Evolutionary conservation across 192 early-diverging fungal genomes (phyloP).

Genomic region (Mortierella alpina): DNA sequence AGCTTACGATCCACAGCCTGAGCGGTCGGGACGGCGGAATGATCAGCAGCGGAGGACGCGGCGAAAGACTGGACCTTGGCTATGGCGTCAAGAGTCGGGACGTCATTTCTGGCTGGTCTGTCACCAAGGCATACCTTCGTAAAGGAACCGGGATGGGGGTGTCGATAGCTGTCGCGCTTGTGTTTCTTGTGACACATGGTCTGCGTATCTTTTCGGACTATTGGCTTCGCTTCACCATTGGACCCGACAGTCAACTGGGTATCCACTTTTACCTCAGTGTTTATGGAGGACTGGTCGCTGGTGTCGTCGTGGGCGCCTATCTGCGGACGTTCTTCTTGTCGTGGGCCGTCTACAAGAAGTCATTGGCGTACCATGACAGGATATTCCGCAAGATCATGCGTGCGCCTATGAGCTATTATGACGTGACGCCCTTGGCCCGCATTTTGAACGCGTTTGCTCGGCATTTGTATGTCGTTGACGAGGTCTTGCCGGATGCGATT

Average conservation of each 20-base stretch:
- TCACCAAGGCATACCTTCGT: constrained; percentile 51
- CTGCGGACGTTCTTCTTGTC: constrained; percentile 66
- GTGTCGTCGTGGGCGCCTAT: constrained; percentile 65
- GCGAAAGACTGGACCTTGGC: constrained; percentile 45
- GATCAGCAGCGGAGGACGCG: constrained; percentile 49
- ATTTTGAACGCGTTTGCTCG: constrained; percentile 73
- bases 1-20: constrained; percentile 77
- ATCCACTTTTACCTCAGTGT: constrained; percentile 61
- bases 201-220: constrained; percentile 69
- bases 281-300: constrained; percentile 64
- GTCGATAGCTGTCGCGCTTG: constrained; percentile 57
- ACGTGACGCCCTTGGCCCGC: constrained; percentile 75
- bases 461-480: constrained; percentile 54
- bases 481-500: constrained; percentile 49
- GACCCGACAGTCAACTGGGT: constrained; percentile 32
- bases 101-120: constrained; percentile 36
- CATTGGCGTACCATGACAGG: constrained; percentile 64
- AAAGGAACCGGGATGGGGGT: constrained; percentile 61
- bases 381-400: constrained; percentile 71
- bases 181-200: constrained; percentile 71
- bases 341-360: constrained; percentile 61
- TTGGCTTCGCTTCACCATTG: constrained; percentile 56
- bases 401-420: constrained; percentile 76
- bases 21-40: constrained; percentile 58
- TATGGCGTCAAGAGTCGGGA: constrained; percentile 51